Conservation (phyloP, 179 eudicot genomes). For the Carnegiea gigantea region DNA sequence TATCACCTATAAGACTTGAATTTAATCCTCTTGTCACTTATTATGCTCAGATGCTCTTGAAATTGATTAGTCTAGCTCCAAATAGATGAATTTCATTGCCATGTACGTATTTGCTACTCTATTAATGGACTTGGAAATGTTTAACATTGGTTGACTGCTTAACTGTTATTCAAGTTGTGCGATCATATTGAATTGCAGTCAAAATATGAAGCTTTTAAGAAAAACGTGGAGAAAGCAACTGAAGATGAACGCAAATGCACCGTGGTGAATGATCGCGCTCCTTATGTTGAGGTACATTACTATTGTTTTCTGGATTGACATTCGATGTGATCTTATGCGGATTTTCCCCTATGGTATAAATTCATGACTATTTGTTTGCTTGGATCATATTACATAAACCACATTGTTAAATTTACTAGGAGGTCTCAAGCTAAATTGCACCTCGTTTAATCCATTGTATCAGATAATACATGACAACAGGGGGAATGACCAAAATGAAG, state of each 20-base stretch:
- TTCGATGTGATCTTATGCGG: background rate
- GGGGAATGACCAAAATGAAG: constrained; percentile 23
- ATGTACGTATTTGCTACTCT: background rate
- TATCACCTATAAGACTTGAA: no score
- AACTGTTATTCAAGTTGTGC: no score
- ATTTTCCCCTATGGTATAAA: no score
- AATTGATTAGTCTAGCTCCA: background rate
- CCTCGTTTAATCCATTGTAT: background rate
- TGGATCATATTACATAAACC: background rate
- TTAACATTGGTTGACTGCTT: background rate
- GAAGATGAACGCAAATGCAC: constrained; percentile 28
- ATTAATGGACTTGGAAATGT: background rate
- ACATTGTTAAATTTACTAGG: background rate
- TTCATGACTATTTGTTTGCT: background rate
- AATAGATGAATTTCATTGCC: background rate
- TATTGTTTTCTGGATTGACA: background rate
- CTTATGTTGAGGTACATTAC: constrained; percentile 27
- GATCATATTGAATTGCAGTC: constrained; percentile 20
- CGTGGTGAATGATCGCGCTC: constrained; percentile 20
- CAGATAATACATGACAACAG: constrained; percentile 46
- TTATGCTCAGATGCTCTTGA: background rate
- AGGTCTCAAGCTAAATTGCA: constrained; percentile 1
- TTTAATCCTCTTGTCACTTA: no score
- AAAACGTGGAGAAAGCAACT: constrained; percentile 21
- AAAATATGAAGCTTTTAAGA: constrained; percentile 28